Percentiles rank a stretch among this genome's conserved stretches.
Evolutionary conservation across 139 green algal species (phyloP).

Genomic region (Ostreobium quekettii): DNA sequence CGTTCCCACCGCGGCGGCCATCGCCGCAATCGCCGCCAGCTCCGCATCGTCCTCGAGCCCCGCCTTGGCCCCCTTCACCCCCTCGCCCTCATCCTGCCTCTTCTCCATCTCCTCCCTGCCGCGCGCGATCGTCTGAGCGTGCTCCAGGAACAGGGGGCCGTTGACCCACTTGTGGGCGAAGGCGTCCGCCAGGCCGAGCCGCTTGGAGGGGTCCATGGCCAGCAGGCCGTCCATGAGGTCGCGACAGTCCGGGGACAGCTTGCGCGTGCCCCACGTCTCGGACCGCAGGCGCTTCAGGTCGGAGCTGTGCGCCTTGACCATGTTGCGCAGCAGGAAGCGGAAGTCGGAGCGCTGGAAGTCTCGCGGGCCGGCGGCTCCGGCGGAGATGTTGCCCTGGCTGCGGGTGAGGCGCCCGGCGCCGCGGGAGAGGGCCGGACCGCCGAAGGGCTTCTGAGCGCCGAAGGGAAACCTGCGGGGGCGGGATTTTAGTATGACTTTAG

Average conservation of each 20-base stretch:
- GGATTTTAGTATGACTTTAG: neutral
- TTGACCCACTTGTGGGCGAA: constrained; percentile 1
- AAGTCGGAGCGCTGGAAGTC: neutral
- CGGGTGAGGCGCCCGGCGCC: neutral
- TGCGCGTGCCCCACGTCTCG: neutral
- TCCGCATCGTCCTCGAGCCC: neutral
- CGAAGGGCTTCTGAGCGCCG: too few species aligned
- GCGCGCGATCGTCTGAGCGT: neutral
- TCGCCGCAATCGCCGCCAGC: neutral
- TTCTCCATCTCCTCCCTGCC: neutral
- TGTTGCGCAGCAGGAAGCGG: neutral
- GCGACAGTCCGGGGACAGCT: neutral
- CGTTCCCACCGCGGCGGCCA: neutral
- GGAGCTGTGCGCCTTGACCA: neutral
- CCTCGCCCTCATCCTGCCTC: neutral
- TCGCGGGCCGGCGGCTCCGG: neutral
- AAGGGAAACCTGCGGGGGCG: too few species aligned
- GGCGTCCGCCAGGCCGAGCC: neutral
- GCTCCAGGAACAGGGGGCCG: neutral
- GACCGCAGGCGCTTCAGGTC: neutral
- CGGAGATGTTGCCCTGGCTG: neutral
- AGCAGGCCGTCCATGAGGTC: constrained; percentile 4
- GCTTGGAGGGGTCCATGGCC: neutral
- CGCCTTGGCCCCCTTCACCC: neutral
- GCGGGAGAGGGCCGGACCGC: neutral